These are phyloP conservation scores for Lodderomyces pseudojiufengensis DNA, from an alignment of 1,139 yeast species.

Conservation along the genomic window DNA sequence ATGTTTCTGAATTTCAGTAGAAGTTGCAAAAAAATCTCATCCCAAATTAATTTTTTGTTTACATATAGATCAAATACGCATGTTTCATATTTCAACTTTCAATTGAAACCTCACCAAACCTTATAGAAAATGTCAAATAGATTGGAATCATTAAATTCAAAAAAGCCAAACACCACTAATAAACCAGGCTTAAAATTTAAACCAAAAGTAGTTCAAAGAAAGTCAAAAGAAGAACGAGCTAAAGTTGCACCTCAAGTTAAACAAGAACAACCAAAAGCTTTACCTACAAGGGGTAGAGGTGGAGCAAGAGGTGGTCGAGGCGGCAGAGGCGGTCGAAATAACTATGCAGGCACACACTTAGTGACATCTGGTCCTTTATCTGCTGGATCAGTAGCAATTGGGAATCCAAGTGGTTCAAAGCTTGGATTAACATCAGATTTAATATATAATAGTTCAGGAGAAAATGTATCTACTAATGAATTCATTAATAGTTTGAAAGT, in stretches of 20 bases:
- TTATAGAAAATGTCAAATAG: slow-evolving; percentile 36
- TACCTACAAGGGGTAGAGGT: slow-evolving; percentile 26
- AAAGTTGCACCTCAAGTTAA: slow-evolving; percentile 64
- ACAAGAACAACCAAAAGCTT: slow-evolving; percentile 19
- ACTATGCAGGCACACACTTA: slow-evolving; percentile 61
- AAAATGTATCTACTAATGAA: slow-evolving; percentile 31
- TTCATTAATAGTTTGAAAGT: slow-evolving; percentile 37
- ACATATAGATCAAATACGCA: too few species aligned
- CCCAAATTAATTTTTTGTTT: too few species aligned
- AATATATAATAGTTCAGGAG: slow-evolving; percentile 20
- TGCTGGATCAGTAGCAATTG: slow-evolving; percentile 55
- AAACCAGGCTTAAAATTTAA: slow-evolving; percentile 63
- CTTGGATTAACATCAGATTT: slow-evolving; percentile 26
- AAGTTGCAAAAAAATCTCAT: slow-evolving; percentile 10
- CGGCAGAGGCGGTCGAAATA: slow-evolving; percentile 41
- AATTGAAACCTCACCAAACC: slow-evolving; percentile 1
- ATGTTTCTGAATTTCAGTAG: background rate
- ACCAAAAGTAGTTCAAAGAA: slow-evolving; percentile 81
- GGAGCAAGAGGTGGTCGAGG: slow-evolving; percentile 35
- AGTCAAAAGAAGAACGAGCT: slow-evolving; percentile 78
- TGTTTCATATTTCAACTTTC: too few species aligned
- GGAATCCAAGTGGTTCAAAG: slow-evolving; percentile 30
- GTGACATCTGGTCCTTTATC: slow-evolving; percentile 72
- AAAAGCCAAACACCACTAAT: slow-evolving; percentile 19
- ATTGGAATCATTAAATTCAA: slow-evolving; percentile 40